Evolutionary conservation across 805 yeast genomes (phyloP).

Genomic region (Komagataella pastoris): DNA sequence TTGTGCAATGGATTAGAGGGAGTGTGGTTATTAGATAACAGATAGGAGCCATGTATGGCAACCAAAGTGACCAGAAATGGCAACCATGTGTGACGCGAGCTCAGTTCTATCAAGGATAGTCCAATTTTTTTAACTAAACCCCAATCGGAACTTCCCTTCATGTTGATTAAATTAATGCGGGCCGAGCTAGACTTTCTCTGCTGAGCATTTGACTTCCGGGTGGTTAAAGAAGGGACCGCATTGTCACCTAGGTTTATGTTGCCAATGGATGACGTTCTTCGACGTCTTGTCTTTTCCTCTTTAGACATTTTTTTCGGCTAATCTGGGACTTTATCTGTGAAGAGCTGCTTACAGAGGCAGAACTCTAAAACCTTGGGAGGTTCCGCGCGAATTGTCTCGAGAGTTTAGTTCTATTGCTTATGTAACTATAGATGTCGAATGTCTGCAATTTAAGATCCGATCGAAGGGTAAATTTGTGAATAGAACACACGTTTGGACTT

Average conservation of each 20-base stretch:
- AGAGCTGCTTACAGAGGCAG: not conserved
- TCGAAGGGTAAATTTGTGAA: not conserved
- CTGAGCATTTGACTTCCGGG: constrained; percentile 40
- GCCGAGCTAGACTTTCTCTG: constrained; percentile 23
- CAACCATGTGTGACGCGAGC: constrained; percentile 59
- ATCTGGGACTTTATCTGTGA: not conserved
- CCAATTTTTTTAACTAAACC: constrained; percentile 43
- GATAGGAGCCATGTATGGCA: constrained; percentile 27
- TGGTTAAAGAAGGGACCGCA: constrained; percentile 50
- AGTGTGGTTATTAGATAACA: constrained; percentile 43
- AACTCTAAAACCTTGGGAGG: not conserved
- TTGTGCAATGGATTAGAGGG: constrained; percentile 46
- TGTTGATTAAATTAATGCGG: constrained; percentile 14
- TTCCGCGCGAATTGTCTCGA: not conserved
- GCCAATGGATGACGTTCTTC: constrained; percentile 64
- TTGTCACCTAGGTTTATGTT: constrained; percentile 64
- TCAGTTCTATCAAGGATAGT: constrained; percentile 44
- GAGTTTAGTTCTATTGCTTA: too few relatives aligned
- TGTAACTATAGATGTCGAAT: not conserved
- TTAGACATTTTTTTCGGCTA: not conserved
- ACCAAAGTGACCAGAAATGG: constrained; percentile 41
- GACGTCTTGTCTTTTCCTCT: constrained; percentile 10
- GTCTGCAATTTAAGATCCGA: not conserved
- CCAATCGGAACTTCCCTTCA: constrained; percentile 26
- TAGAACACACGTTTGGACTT: too few relatives aligned